A percentile compares a stretch with the other conserved stretches of the same genome.
Evolutionary conservation across 768 basidiomycete species (phyloP).

Genomic region (Suillus brevipes): DNA sequence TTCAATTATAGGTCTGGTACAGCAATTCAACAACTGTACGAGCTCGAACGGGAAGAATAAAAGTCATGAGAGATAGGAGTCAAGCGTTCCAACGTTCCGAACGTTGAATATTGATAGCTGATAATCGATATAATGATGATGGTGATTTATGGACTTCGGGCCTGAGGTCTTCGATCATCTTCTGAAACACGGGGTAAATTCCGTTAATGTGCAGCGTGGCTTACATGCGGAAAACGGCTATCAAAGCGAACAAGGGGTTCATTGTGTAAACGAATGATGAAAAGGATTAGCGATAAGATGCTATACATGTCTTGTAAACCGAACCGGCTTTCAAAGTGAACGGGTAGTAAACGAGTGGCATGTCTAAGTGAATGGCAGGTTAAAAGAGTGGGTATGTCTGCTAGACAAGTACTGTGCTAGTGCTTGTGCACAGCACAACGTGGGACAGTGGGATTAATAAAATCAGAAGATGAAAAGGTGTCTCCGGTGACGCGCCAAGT

Average conservation of each 20-base stretch:
- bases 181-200: background rate
- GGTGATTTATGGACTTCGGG: background rate
- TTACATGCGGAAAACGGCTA: background rate
- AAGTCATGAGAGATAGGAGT: background rate
- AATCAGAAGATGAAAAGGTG: background rate
- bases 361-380: background rate
- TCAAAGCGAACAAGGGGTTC: background rate
- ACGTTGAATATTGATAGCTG: background rate
- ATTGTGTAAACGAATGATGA: background rate
- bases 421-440: background rate
- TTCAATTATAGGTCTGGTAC: background rate
- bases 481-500: background rate
- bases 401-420: background rate
- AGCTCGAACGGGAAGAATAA: background rate
- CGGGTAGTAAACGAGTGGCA: background rate
- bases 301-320: background rate
- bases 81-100: background rate
- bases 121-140: background rate
- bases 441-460: background rate
- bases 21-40: background rate
- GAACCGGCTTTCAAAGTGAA: background rate
- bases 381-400: background rate
- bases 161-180: background rate
- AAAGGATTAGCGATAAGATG: background rate
- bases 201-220: background rate